A percentile compares a stretch with the other conserved stretches of the same genome.
These are phyloP conservation scores for Colletotrichum spaethianum DNA, from an alignment of 2,329 filamentous ascomycete genomes.

Conservation along the genomic window DNA sequence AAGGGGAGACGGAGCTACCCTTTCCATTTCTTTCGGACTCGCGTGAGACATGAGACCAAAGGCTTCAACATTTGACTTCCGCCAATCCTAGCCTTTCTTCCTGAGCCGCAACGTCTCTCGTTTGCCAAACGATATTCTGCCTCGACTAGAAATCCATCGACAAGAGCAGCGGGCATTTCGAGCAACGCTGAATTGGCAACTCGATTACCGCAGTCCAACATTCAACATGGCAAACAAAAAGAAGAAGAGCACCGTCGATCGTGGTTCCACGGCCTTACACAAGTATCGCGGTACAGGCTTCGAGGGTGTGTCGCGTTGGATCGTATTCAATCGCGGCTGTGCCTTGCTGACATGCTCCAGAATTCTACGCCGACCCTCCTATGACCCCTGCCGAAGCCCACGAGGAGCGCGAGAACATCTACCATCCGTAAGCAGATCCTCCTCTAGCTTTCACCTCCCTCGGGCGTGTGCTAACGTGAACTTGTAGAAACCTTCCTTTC, in stretches of 20 bases:
- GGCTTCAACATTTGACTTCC: not conserved
- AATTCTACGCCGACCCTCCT: constrained; percentile 85
- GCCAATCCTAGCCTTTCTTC: not conserved
- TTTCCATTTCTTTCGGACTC: not conserved
- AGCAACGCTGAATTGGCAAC: not conserved
- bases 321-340: constrained; percentile 29
- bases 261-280: constrained; percentile 58
- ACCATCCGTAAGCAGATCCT: constrained; percentile 69
- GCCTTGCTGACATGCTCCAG: constrained; percentile 51
- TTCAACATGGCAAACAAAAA: constrained; percentile 35
- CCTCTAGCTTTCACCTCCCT: not conserved
- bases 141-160: not conserved
- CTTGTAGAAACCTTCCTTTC: constrained; percentile 66
- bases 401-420: constrained; percentile 76
- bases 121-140: not conserved
- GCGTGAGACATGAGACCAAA: too few species aligned
- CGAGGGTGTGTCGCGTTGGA: constrained; percentile 64
- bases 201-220: not conserved
- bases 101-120: not conserved
- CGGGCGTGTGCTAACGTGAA: not conserved
- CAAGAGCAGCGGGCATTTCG: not conserved
- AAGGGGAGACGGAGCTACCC: not conserved
- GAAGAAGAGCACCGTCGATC: constrained; percentile 41
- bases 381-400: constrained; percentile 78
- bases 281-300: constrained; percentile 74